Evolutionary conservation across 768 basidiomycete genomes (phyloP), one percentile per base, ranked within the genome.

Genomic region (Kwoniella sp.): DNA sequence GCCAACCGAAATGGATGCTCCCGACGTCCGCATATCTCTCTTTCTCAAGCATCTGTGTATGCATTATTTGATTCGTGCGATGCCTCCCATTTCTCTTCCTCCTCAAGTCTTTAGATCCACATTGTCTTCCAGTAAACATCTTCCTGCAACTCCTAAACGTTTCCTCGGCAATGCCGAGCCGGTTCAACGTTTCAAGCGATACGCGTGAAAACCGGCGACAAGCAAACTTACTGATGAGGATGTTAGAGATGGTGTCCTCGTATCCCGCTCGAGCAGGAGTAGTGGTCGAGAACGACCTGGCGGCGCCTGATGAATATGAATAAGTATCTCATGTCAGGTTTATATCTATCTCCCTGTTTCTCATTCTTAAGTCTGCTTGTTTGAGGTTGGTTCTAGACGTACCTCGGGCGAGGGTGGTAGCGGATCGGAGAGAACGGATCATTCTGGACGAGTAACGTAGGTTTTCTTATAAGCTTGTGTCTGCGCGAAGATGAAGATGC

Each of bases 211-310:
- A n/a, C n/a, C n/a, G n/a, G n/a, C n/a, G 20, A 45, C 41, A 23
- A 28, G 1, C 8, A 13, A 13, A 66, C 77, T 48, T 58, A 78
- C 76, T 87, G 75, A 99, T 90, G 73, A 89, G 87, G 69, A 99
- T 87, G 84, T 97, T 99, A 79, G 86, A 84, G 78, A 93, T 89
- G 55, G 92, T 93, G 78, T 90, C 90, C 60, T 89, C 92, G 81
- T 98, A 98, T 75, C 86, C 87, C 69, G 83, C 85, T 74, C 91
- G 86, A 72, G 87, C 78, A 50, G 86, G 86, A 15, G 63, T 54
- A 71, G 93, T 90, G 73, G 87, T 86, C 54, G 91, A 88, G 84
- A 95, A 92, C 70, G 88, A 83, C 84, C 93, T 85, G 84, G 70
- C 67, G 30, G 64, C 30, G 45, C 67, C 70, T 72, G 41, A 23